These are phyloP conservation scores for Fagopyrum esculentum DNA, from an alignment of 148 eudicot species.

Conservation along the genomic window DNA sequence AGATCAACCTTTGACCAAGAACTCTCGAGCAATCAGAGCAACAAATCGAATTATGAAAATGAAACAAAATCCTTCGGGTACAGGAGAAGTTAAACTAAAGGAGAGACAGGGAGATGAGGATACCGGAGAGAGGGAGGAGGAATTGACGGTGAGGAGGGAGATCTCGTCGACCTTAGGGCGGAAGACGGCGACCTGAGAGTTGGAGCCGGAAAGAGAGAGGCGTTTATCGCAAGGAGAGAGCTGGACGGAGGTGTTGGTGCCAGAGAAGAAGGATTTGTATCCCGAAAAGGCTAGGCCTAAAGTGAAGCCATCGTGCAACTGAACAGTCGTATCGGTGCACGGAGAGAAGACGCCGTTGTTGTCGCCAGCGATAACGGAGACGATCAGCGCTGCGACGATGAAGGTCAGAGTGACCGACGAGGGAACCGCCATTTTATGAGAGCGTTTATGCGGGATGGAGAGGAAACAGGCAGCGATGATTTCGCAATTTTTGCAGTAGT, in stretches of 20 bases:
- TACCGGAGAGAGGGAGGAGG: slow-evolving; percentile 54
- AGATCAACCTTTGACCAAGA: neutral
- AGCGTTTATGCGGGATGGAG: neutral
- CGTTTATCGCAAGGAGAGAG: slow-evolving; percentile 62
- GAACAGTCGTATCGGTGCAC: slow-evolving; percentile 46
- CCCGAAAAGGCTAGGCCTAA: slow-evolving; percentile 51
- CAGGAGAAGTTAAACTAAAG: neutral
- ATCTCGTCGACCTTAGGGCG: slow-evolving; percentile 76
- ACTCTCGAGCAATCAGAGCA: neutral
- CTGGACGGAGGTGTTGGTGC: slow-evolving; percentile 30
- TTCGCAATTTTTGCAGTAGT: neutral
- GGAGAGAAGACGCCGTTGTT: slow-evolving; percentile 48
- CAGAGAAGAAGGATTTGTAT: slow-evolving; percentile 28
- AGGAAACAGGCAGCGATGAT: neutral
- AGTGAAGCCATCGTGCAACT: slow-evolving; percentile 52
- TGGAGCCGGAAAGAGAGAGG: slow-evolving; percentile 32
- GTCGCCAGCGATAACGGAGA: slow-evolving; percentile 19
- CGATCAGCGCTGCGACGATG: slow-evolving; percentile 10
- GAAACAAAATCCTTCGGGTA: slow-evolving; percentile 4
- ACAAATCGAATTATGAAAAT: neutral
- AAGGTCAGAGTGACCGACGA: slow-evolving; percentile 9
- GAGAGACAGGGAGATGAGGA: slow-evolving; percentile 8
- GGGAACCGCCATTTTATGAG: slow-evolving; percentile 31
- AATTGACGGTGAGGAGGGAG: slow-evolving; percentile 62
- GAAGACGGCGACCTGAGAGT: slow-evolving; percentile 52